These are phyloP conservation scores for Erucastrum elatum DNA, from an alignment of 345 rosid species.

Conservation along the genomic window DNA sequence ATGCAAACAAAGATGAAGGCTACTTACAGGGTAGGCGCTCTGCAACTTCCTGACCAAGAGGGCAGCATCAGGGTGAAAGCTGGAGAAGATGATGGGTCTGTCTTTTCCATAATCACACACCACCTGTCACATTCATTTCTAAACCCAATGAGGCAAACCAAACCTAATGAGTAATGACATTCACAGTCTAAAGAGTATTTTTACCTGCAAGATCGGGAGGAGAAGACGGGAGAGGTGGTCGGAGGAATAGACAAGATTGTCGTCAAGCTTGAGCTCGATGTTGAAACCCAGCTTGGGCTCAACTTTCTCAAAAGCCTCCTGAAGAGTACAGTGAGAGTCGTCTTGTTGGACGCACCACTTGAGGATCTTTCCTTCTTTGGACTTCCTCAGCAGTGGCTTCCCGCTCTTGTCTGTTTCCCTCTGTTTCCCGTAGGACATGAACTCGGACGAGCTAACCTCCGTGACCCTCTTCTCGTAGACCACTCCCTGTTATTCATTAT, in stretches of 20 bases:
- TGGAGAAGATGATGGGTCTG: slow-evolving; percentile 79
- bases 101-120: slow-evolving; percentile 55
- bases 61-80: slow-evolving; percentile 95
- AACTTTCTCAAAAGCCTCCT: slow-evolving; percentile 77
- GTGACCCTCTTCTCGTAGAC: slow-evolving; percentile 80
- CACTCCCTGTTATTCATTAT: slow-evolving; percentile 50
- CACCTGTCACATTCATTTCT: slow-evolving; percentile 39
- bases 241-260: slow-evolving; percentile 59
- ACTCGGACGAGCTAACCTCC: slow-evolving; percentile 65
- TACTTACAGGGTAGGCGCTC: slow-evolving; percentile 70
- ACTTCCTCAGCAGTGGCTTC: slow-evolving; percentile 63
- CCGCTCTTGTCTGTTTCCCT: slow-evolving; percentile 50
- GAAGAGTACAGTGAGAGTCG: slow-evolving; percentile 72
- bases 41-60: slow-evolving; percentile 69
- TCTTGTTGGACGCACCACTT: slow-evolving; percentile 71
- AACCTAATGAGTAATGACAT: neutral
- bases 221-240: slow-evolving; percentile 62
- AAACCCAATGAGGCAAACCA: neutral
- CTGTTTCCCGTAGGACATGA: slow-evolving; percentile 76
- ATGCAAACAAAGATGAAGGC: neutral
- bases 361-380: slow-evolving; percentile 69
- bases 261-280: slow-evolving; percentile 90
- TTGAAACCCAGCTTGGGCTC: slow-evolving; percentile 77
- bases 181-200: neutral
- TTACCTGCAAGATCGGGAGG: slow-evolving; percentile 61